Base-by-base conservation (phyloP, 2,329 filamentous ascomycete genomes). In the Arthroderma uncinatum region DNA sequence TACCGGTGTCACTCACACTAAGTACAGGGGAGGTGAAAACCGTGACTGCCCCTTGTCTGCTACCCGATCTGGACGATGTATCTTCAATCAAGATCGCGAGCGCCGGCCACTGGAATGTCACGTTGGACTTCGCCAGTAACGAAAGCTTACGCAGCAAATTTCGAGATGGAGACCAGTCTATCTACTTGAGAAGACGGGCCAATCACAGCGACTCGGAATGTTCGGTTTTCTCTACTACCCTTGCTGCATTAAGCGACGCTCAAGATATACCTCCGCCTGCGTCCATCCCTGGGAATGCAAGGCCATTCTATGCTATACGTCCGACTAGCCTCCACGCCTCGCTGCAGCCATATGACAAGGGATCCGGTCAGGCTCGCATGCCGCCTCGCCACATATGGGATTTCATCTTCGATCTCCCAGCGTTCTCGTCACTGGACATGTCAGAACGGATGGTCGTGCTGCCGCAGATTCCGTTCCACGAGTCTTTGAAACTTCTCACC, bases 41-140 rank as follows among this genome's bases (percentile, higher is more conserved):
- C 14, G 63, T 79, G 52, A 71, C 70, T 5, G 78, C 81, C 1
- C 82, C 82, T 0, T 83, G 80, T 61, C 73, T 85, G 1, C 72
- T 85, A 0, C 79, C 73, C 1, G 72, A 76, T 44, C 62, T 74
- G 4, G 68, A 65, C 12, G 65, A 68, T 0, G 67, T 76, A 59
- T 67, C 66, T 39, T 68, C 65, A 55, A 69, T 71, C 58, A 73
- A 67, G 63, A 68, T 66, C 53, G 67, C 65, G 57, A 71, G 72
- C 47, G 78, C 83, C 2, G 77, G 82, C 3, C 92, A 89, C 74
- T 96, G 91, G 91, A 85, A 88, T 42, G 78, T 94, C 2, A 82
- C 83, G 4, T 76, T 95, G 2, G 84, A 93, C 66, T 89, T 96
- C 61, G 75, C 74, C 2, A 74, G 77, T 53, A 82, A 86, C 57